Percentiles rank a stretch among this genome's conserved stretches.
Evolutionary conservation across 176 grass and related monocot species (phyloP).

Genomic region (Bothriochloa decipiens): DNA sequence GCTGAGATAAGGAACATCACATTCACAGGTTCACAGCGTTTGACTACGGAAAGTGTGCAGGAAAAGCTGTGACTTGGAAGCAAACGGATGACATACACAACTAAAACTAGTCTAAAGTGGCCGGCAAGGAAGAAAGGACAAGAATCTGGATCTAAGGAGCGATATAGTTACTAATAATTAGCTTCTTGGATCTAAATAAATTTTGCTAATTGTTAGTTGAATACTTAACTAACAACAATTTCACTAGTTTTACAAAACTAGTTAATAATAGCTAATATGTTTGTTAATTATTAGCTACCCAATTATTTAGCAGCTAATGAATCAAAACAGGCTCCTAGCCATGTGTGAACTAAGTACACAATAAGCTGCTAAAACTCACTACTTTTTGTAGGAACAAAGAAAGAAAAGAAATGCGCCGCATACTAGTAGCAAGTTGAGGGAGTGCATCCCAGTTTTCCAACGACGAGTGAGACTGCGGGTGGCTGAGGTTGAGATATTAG

Average conservation of each 20-base stretch:
- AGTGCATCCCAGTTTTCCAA: conserved; percentile 15
- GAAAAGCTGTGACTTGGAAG: conserved; percentile 3
- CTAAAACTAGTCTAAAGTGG: conserved; percentile 14
- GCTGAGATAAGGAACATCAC: conserved; percentile 6
- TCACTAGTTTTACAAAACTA: neutral
- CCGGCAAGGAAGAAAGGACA: conserved; percentile 4
- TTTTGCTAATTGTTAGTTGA: neutral
- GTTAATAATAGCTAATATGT: neutral
- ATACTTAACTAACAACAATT: too few species aligned
- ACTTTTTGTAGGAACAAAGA: neutral
- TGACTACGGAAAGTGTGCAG: conserved; percentile 14
- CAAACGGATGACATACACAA: neutral
- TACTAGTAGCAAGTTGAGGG: neutral
- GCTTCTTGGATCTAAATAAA: too few species aligned
- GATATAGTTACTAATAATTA: too few species aligned
- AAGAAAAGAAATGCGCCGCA: neutral
- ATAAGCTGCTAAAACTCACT: neutral
- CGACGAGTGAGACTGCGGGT: neutral
- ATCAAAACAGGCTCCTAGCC: too few species aligned
- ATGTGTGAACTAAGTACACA: neutral
- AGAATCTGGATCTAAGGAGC: neutral
- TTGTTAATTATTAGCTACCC: too few species aligned
- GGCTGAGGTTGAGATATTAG: neutral
- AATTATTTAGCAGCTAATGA: too few species aligned
- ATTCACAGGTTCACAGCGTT: conserved; percentile 40